phyloP scores from a whole-genome alignment of 306 rosid species.

The Spatholobus suberectus region DNA sequence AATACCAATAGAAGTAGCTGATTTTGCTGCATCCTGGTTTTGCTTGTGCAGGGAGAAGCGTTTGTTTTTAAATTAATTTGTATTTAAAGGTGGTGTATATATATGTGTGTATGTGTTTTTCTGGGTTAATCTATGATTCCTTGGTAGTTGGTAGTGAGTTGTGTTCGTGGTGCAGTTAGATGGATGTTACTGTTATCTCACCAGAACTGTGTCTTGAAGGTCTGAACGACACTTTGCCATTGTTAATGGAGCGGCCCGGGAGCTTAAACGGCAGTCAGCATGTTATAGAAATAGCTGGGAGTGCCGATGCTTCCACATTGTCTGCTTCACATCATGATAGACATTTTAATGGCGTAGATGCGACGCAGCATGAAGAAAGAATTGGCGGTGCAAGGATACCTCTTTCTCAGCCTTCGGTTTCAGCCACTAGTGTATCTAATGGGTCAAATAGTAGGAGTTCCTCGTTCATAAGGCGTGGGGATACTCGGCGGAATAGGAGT shows the following conservation, averaged over 20 bases:
- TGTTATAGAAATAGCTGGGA: constrained; percentile 65
- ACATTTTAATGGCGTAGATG: constrained; percentile 51
- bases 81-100: constrained; percentile 19
- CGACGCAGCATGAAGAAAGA: constrained; percentile 61
- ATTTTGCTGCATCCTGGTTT: constrained; percentile 32
- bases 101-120: constrained; percentile 15
- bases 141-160: constrained; percentile 33
- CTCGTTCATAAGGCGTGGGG: constrained; percentile 71
- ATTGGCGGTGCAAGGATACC: constrained; percentile 48
- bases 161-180: constrained; percentile 61
- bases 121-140: constrained; percentile 47
- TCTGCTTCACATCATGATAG: constrained; percentile 63
- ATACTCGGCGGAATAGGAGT: constrained; percentile 77
- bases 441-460: constrained; percentile 73
- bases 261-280: constrained; percentile 51
- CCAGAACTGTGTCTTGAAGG: constrained; percentile 60
- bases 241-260: constrained; percentile 75
- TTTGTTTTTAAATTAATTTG: constrained; percentile 34
- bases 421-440: constrained; percentile 55
- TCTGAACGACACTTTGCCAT: constrained; percentile 44
- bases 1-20: constrained; percentile 29
- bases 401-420: constrained; percentile 50
- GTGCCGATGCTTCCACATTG: constrained; percentile 54
- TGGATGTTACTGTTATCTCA: constrained; percentile 65
- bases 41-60: constrained; percentile 32